Evolutionary conservation across 148 eudicot species (phyloP), one percentile per base, ranked within the genome.

Genomic region (Spergularia marina): DNA sequence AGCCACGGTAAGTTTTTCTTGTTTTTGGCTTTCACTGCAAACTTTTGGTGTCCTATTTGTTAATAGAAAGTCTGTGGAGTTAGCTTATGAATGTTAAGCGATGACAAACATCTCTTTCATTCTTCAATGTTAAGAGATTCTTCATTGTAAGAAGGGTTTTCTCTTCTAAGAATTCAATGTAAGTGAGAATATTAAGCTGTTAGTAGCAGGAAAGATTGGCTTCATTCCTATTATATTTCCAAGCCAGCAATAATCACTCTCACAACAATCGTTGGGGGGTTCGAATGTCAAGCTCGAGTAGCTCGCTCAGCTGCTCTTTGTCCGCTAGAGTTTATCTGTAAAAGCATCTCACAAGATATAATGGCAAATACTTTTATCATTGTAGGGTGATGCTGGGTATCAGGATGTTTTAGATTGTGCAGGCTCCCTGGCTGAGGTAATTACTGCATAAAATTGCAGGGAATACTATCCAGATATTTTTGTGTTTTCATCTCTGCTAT

Each of bases 311-410:
- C 36, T 30, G 36, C 36, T 30, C 36, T 30, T 30, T 30, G 36
- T 2, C 36, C 2, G 36, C 36, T 30, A 30, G 36, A 30, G 49
- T 44, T 44, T 4, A 44, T 44, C 4, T 44, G 49, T 44, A 44
- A 30, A 30, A 30, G 25, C 30, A 10, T 10, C 44, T 10, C 61
- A 71, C 66, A 15, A 15, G 15, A 62, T n/a, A 41, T 74, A 14
- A 74, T 15, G 39, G 18, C 12, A 23, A n/a, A 40, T 53, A 23
- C 30, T 59, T 80, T 30, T 58, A n/a, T 78, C 66, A 10, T 78
- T 76, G 68, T 78, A 95, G 99, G 99, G 99, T 8, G 97, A 90
- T 85, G 94, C 89, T 77, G 99, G 99, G 55, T 95, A 89, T 81
- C 91, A 92, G 72, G 99, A 95, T 84, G 92, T 86, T 20, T n/a